Percentiles rank a stretch among this genome's conserved stretches.
Conservation (phyloP, 306 rosid genomes). For the Echinosophora koreensis region DNA sequence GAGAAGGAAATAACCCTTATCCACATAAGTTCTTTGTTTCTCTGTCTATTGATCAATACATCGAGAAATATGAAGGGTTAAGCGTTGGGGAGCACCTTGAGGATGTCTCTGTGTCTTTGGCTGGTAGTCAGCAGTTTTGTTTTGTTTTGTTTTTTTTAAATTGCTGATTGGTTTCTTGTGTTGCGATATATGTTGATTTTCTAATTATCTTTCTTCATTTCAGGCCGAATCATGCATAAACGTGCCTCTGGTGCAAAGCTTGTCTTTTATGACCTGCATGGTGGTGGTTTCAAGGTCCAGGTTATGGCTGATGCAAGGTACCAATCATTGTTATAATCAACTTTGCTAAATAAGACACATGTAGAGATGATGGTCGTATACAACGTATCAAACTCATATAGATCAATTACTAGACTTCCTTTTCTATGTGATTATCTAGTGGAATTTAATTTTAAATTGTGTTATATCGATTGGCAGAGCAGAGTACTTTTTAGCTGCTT, state of each 20-base stretch:
- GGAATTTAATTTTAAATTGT: neutral
- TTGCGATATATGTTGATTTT: constrained; percentile 36
- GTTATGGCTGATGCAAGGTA: constrained; percentile 83
- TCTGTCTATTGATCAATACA: constrained; percentile 60
- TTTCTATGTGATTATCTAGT: neutral
- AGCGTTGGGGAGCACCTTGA: constrained; percentile 79
- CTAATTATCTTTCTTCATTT: neutral
- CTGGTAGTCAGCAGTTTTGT: constrained; percentile 59
- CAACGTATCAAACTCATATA: neutral
- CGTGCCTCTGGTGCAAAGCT: constrained; percentile 67
- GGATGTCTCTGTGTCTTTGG: constrained; percentile 67
- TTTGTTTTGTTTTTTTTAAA: neutral
- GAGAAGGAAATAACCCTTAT: constrained; percentile 69
- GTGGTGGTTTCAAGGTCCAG: constrained; percentile 63
- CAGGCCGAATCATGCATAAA: constrained; percentile 65
- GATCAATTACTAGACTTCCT: neutral
- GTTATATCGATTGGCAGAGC: neutral
- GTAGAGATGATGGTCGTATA: neutral
- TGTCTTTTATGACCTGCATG: constrained; percentile 70
- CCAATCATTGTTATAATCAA: neutral
- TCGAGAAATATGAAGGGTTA: constrained; percentile 58
- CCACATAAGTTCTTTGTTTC: constrained; percentile 83
- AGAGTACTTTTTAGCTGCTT: constrained; percentile 8
- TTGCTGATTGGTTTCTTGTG: neutral
- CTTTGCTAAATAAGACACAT: neutral